phyloP scores from a whole-genome alignment of 306 rosid species.

The Psophocarpus tetragonolobus region DNA sequence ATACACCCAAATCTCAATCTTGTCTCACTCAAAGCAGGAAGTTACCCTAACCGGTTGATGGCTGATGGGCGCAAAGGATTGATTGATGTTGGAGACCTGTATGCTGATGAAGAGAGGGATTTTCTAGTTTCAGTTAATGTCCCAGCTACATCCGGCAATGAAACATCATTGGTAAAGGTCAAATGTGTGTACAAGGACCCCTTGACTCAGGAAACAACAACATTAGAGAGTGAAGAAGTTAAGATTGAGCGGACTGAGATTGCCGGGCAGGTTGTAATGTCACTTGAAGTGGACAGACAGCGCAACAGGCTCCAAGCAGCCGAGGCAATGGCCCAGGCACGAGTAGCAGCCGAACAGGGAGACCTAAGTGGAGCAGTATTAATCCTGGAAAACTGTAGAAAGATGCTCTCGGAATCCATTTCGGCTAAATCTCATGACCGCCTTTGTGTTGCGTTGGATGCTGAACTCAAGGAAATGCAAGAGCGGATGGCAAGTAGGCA shows the following conservation, averaged over 20 bases:
- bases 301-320: constrained; percentile 93
- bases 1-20: constrained; percentile 49
- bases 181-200: constrained; percentile 81
- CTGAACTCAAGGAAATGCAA: constrained; percentile 98
- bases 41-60: constrained; percentile 69
- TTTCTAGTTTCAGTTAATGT: constrained; percentile 79
- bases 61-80: constrained; percentile 61
- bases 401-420: constrained; percentile 54
- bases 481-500: constrained; percentile 94
- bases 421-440: constrained; percentile 73
- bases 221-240: constrained; percentile 71
- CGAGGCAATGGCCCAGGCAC: constrained; percentile 85
- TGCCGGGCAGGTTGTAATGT: constrained; percentile 56
- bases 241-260: constrained; percentile 64
- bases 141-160: constrained; percentile 58
- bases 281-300: constrained; percentile 92
- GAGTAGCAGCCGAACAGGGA: constrained; percentile 79
- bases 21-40: constrained; percentile 80
- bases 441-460: constrained; percentile 84
- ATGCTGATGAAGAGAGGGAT: constrained; percentile 97
- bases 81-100: constrained; percentile 84
- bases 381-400: constrained; percentile 82
- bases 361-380: constrained; percentile 69
- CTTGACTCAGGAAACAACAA: constrained; percentile 60
- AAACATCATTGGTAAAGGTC: constrained; percentile 76